Evolutionary conservation across 768 basidiomycete genomes (phyloP), one percentile per base, ranked within the genome.

Genomic region (Pisolithus albus): DNA sequence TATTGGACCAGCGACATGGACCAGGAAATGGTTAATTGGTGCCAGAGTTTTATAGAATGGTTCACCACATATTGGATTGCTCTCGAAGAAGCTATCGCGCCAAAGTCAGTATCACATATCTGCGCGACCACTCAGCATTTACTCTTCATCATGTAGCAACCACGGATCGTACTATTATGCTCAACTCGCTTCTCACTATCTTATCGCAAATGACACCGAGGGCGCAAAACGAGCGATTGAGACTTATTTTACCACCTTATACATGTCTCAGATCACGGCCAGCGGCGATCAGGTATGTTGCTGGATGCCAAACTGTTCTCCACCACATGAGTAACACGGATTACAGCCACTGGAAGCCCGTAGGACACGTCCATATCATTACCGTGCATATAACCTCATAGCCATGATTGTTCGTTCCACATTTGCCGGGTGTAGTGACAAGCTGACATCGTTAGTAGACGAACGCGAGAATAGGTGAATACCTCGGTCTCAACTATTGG

Each of bases 151-250:
- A 5, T 56, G 19, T n/a, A 86, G 83, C 59, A 86, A 86, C 56
- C 84, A 85, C 56, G 83, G 81, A 30, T 72, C 78, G 0, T 86
- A 79, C 64, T 86, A 78, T 62, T 78, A 72, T 59, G 79, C 77
- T 56, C 83, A 87, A 59, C 69, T 80, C 1, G 75, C 78, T 0
- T 71, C 82, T 0, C 63, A 83, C 39, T 78, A 82, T 58, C 62
- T 84, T 37, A 61, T 86, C 10, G 69, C 76, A 24, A 74, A 75
- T 43, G 77, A 85, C 62, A 61, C 63, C 4, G 53, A 61, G 8
- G 81, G 79, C 16, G 82, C 83, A 4, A 64, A 69, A 43, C 61
- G 68, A 21, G 70, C 73, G 16, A 72, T 79, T 0, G 61, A 75
- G 24, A 70, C 66, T 0, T 86, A 78, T 59, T 86, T 84, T 63